Base-by-base conservation (phyloP, 495 filamentous ascomycete genomes). In the Cercophora samala region DNA sequence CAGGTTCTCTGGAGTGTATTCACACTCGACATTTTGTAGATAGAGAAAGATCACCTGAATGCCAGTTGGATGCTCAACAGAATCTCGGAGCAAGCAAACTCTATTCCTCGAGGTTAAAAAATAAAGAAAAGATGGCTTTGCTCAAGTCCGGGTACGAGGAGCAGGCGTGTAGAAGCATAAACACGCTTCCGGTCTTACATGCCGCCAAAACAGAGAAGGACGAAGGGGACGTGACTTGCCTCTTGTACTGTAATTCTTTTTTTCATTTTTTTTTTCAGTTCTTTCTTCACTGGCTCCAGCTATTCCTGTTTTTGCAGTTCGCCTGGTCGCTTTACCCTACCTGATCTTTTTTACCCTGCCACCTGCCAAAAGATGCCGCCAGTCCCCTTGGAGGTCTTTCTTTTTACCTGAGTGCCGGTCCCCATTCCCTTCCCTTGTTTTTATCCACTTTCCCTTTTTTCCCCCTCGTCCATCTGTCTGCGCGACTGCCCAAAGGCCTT, bases 401-500 rank as follows among this genome's bases (percentile, higher is more conserved):
- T 60, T 58, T 46, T 62, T 67, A 63, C 64, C 63, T 72, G 68
- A 73, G 62, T 60, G 51, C 64, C 61, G 37, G 37, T 59, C 52
- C 63, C 63, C 58, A 68, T 42, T n/a, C 54, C 59, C 64, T 72
- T 60, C 62, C 58, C 68, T 61, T 70, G 58, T 71, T 66, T 62
- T 70, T 71, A 73, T 69, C 71, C 69, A 69, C 72, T 65, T 72
- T 68, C 67, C 64, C 25, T 63, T 56, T 62, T 74, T 64, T 63
- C 26, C 63, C 51, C 65, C 63, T 58, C 64, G 54, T 66, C 63
- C 66, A 29, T 8, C 26, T 29, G 26, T 37, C 64, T 64, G 60
- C 70, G 37, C 42, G 63, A 55, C 60, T 29, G 59, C 66, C 67
- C 63, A 65, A 64, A 29, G 8, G 26, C 26, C 26, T 29, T 29